Percentiles rank a stretch among this genome's conserved stretches.
phyloP scores from a whole-genome alignment of 176 grass and related monocot genomes.

The Rhipidocladum racemiflorum region DNA sequence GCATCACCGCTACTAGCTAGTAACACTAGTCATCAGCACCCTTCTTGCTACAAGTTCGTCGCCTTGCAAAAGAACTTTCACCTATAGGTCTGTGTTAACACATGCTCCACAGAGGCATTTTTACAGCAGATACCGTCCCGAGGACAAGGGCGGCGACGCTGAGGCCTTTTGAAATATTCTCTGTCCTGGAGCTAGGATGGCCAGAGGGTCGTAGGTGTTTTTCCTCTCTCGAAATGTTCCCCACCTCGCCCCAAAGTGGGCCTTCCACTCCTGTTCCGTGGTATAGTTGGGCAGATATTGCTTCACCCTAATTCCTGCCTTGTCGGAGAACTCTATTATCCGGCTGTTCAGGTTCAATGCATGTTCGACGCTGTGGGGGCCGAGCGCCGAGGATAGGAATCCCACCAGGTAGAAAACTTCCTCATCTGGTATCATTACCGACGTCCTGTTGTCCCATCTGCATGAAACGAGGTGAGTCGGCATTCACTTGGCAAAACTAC shows the following conservation, averaged over 20 bases:
- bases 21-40: neutral
- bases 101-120: neutral
- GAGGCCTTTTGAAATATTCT: constrained; percentile 66
- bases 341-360: constrained; percentile 51
- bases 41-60: neutral
- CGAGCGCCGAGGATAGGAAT: constrained; percentile 63
- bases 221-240: constrained; percentile 66
- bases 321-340: constrained; percentile 58
- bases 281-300: constrained; percentile 81
- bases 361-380: constrained; percentile 37
- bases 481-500: constrained; percentile 3
- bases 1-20: neutral
- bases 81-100: constrained; percentile 10
- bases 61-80: neutral
- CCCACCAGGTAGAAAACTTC: constrained; percentile 84
- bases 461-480: constrained; percentile 22
- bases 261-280: constrained; percentile 58
- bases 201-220: constrained; percentile 65
- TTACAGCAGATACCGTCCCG: neutral
- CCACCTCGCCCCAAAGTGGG: constrained; percentile 80
- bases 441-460: constrained; percentile 86
- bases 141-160: constrained; percentile 37
- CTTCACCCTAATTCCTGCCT: constrained; percentile 53
- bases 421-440: constrained; percentile 72
- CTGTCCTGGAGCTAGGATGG: constrained; percentile 86